Evolutionary conservation across 2,329 filamentous ascomycete species (phyloP).

Genomic region (Aureobasidium melanogenum): DNA sequence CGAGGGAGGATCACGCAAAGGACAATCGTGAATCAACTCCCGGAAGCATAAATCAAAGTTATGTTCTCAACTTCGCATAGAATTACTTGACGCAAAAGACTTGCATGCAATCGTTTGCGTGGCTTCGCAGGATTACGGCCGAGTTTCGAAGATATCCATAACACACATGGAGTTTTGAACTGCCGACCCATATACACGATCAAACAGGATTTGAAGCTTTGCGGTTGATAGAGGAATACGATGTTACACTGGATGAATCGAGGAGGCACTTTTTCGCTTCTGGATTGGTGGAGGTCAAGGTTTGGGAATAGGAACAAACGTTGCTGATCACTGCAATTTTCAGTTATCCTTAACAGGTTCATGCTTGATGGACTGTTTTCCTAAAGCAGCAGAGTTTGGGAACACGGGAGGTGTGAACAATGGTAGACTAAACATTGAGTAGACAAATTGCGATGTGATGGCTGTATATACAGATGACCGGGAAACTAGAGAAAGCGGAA

Average conservation of each 20-base stretch:
- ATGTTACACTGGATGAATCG: neutral
- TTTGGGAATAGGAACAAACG: neutral
- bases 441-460: neutral
- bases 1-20: no score
- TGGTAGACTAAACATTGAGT: neutral
- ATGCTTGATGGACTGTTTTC: neutral
- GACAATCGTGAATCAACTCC: neutral
- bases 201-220: neutral
- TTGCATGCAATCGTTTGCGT: neutral
- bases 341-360: no score
- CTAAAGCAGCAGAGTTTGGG: neutral
- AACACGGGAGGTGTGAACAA: neutral
- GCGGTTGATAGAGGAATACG: neutral
- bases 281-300: neutral
- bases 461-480: neutral
- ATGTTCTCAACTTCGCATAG: neutral
- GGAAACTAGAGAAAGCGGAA: neutral
- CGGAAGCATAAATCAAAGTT: neutral
- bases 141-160: neutral
- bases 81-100: neutral
- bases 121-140: neutral
- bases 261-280: neutral
- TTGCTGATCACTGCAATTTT: neutral
- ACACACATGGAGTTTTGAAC: neutral
- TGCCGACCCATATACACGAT: no score